These are phyloP conservation scores for Ophiognomonia clavigignenti-juglandacearum DNA, from an alignment of 2,329 filamentous ascomycete genomes.

Conservation along the genomic window DNA sequence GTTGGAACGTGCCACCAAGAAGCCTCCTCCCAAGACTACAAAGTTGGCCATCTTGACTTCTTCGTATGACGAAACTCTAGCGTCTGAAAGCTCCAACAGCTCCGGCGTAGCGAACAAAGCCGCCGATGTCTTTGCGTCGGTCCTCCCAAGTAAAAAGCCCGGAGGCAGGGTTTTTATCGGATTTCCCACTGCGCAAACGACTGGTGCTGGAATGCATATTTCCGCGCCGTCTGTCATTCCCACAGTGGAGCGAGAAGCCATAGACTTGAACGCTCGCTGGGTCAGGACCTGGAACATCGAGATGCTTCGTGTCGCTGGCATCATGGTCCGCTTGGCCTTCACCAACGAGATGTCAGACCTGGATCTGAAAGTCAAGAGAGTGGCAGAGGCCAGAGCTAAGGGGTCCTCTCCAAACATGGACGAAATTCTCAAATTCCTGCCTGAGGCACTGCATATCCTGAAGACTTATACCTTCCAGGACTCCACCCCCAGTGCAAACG, in stretches of 20 bases:
- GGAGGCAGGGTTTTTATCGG: conserved; percentile 92
- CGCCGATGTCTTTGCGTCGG: conserved; percentile 81
- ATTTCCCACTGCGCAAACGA: conserved; percentile 96
- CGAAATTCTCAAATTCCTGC: conserved; percentile 63
- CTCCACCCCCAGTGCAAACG: conserved; percentile 80
- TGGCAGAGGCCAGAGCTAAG: conserved; percentile 24
- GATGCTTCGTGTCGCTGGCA: conserved; percentile 84
- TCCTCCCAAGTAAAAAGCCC: conserved; percentile 77
- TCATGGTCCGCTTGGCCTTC: conserved; percentile 85
- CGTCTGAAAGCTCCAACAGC: conserved; percentile 52
- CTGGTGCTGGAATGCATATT: conserved; percentile 87
- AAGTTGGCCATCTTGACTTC: conserved; percentile 85
- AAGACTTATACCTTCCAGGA: conserved; percentile 85
- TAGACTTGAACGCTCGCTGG: conserved; percentile 92
- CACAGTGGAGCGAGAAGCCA: conserved; percentile 93
- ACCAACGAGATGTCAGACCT: conserved; percentile 79
- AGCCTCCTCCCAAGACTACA: conserved; percentile 84
- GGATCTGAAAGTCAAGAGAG: conserved; percentile 51
- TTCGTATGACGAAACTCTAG: conserved; percentile 76
- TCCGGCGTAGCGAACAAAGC: conserved; percentile 47
- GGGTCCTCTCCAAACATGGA: conserved; percentile 54
- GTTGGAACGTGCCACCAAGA: conserved; percentile 93
- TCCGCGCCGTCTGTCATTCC: conserved; percentile 95
- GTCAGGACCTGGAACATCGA: conserved; percentile 95
- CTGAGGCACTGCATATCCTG: conserved; percentile 75